Evolutionary conservation across 2,329 filamentous ascomycete genomes (phyloP).

Genomic region (Endoconidiophora laricicola): DNA sequence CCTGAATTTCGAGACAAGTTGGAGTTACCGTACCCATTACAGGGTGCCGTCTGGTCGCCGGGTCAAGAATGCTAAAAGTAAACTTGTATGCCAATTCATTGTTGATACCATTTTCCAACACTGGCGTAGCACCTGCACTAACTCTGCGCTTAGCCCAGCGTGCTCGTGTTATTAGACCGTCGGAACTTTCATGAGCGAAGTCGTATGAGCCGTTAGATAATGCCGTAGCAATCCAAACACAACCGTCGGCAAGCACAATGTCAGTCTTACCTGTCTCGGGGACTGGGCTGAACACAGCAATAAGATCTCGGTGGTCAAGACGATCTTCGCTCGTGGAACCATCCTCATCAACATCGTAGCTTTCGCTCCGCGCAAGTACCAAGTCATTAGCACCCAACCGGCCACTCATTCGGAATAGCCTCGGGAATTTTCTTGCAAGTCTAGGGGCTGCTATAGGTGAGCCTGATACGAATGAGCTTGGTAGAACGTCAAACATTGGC

Average conservation of each 20-base stretch:
- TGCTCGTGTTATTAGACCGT: slow-evolving; percentile 6
- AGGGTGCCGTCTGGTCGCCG: slow-evolving; percentile 52
- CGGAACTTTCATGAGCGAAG: slow-evolving; percentile 32
- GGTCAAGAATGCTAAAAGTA: slow-evolving; percentile 62
- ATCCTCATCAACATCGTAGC: slow-evolving; percentile 39
- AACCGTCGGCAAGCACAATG: slow-evolving; percentile 49
- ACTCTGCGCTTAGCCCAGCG: slow-evolving; percentile 9
- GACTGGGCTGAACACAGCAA: slow-evolving; percentile 50
- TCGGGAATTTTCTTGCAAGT: slow-evolving; percentile 43
- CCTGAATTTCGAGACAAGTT: slow-evolving; percentile 49
- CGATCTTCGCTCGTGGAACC: slow-evolving; percentile 30
- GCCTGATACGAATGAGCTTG: slow-evolving; percentile 41
- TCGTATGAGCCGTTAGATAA: slow-evolving; percentile 45
- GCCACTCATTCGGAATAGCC: slow-evolving; percentile 45
- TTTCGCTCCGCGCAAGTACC: slow-evolving; percentile 52
- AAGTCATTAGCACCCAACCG: slow-evolving; percentile 53
- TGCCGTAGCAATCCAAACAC: slow-evolving; percentile 37
- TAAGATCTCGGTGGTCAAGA: slow-evolving; percentile 32
- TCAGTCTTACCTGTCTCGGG: slow-evolving; percentile 36
- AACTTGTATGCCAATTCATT: slow-evolving; percentile 31
- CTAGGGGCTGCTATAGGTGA: slow-evolving; percentile 38
- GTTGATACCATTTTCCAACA: slow-evolving; percentile 16
- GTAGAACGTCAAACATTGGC: slow-evolving; percentile 58
- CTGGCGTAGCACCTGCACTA: slow-evolving; percentile 17
- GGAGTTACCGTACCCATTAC: slow-evolving; percentile 53